Conservation (phyloP, 192 early-diverging fungal species). For the Backusella circina region DNA sequence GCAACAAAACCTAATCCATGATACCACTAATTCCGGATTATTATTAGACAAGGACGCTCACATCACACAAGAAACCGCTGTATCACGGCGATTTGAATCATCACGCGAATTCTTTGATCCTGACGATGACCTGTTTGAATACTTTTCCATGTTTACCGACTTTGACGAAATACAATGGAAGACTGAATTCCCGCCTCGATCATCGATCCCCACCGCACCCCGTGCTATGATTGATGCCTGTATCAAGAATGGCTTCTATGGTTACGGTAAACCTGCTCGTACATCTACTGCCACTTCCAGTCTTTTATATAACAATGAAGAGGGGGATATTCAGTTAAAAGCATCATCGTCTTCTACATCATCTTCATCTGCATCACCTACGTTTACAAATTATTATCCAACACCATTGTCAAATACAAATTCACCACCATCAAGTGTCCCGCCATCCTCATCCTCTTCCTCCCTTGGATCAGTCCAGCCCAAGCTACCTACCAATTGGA, state of each 20-base stretch:
- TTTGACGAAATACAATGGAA: conserved; percentile 19
- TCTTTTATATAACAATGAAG: not conserved
- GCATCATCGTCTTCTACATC: not conserved
- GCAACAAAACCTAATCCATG: not conserved
- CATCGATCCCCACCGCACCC: conserved; percentile 29
- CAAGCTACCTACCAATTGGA: conserved; percentile 49
- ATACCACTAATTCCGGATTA: not conserved
- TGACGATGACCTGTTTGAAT: conserved; percentile 31
- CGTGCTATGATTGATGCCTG: conserved; percentile 26
- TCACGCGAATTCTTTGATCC: conserved; percentile 34
- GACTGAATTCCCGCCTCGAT: conserved; percentile 13
- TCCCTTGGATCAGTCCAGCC: not conserved
- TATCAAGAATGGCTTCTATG: conserved; percentile 4
- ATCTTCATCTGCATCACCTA: not conserved
- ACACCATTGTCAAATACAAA: not conserved
- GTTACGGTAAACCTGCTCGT: conserved; percentile 1
- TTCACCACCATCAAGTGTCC: not conserved
- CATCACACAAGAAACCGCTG: not conserved
- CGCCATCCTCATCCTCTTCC: not conserved
- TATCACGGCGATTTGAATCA: conserved; percentile 14
- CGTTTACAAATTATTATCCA: not conserved
- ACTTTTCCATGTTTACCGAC: conserved; percentile 15
- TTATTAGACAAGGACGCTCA: not conserved
- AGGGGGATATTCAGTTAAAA: not conserved
- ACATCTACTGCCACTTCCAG: not conserved